phyloP scores from a whole-genome alignment of 2,329 filamentous ascomycete genomes.

The Apiospora pterosperma region DNA sequence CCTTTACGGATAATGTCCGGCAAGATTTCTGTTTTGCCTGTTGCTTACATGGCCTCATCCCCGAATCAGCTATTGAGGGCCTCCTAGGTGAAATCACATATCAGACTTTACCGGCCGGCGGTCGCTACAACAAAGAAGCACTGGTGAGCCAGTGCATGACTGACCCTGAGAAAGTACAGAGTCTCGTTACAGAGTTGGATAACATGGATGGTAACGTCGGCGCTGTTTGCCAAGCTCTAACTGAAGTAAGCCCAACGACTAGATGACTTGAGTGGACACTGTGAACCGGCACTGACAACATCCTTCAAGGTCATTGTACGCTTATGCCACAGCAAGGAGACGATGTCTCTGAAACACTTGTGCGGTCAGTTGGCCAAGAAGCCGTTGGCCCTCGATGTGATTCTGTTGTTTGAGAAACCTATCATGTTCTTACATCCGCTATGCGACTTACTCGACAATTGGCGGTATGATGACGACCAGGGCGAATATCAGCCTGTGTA shows the following conservation, averaged over 20 bases:
- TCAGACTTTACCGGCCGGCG: conserved; percentile 69
- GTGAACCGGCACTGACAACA: not conserved
- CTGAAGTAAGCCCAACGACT: conserved; percentile 49
- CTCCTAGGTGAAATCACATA: conserved; percentile 83
- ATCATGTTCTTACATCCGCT: conserved; percentile 68
- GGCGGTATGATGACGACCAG: conserved; percentile 80
- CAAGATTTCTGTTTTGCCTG: conserved; percentile 87
- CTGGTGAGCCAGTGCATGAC: conserved; percentile 74
- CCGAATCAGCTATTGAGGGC: conserved; percentile 71
- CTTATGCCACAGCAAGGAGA: conserved; percentile 70
- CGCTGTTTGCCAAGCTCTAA: conserved; percentile 74
- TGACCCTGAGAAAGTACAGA: conserved; percentile 72
- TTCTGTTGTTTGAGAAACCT: conserved; percentile 72
- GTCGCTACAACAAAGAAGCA: conserved; percentile 73
- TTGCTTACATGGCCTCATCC: conserved; percentile 80
- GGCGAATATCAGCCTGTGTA: conserved; percentile 82
- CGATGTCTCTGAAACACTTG: conserved; percentile 73
- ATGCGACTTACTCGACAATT: conserved; percentile 72
- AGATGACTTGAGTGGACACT: not conserved
- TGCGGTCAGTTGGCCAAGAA: conserved; percentile 72
- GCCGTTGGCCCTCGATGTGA: conserved; percentile 67
- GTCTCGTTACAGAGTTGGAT: conserved; percentile 77
- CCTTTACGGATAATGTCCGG: conserved; percentile 55
- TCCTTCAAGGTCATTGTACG: conserved; percentile 57
- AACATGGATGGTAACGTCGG: conserved; percentile 90